phyloP scores from a whole-genome alignment of 2,329 filamentous ascomycete species.

The Mycosphaerelloides madeirae region DNA sequence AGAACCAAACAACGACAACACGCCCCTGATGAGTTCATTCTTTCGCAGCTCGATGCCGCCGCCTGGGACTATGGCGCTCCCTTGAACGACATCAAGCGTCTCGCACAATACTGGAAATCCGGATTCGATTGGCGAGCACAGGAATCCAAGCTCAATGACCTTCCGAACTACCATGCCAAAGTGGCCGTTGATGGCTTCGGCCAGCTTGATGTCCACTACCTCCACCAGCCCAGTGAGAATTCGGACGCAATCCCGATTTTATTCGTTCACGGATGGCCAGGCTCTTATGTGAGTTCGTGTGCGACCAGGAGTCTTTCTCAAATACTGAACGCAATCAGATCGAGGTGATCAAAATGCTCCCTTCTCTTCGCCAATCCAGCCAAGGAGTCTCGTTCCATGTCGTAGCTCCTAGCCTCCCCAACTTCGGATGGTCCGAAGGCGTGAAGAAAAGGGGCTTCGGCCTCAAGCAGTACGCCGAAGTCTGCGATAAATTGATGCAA shows the following conservation, averaged over 20 bases:
- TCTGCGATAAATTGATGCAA: constrained; percentile 57
- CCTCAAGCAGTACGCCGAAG: constrained; percentile 49
- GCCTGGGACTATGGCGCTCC: constrained; percentile 58
- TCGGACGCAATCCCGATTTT: constrained; percentile 58
- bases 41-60: constrained; percentile 41
- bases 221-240: constrained; percentile 53
- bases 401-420: constrained; percentile 53
- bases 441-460: constrained; percentile 48
- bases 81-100: constrained; percentile 55
- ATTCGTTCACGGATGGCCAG: constrained; percentile 66
- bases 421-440: constrained; percentile 63
- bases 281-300: no score
- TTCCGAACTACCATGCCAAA: constrained; percentile 55
- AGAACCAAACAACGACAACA: not conserved
- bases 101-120: constrained; percentile 55
- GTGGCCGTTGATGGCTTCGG: constrained; percentile 57
- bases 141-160: constrained; percentile 55
- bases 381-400: constrained; percentile 57
- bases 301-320: no score
- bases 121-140: constrained; percentile 57
- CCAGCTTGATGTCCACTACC: constrained; percentile 58
- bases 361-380: constrained; percentile 36
- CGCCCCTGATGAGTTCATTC: not conserved
- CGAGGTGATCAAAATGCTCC: constrained; percentile 60
- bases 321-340: no score